These are phyloP conservation scores for Yamadazyma kanchanaburiensis DNA, from an alignment of 1,139 yeast species.

Conservation along the genomic window DNA sequence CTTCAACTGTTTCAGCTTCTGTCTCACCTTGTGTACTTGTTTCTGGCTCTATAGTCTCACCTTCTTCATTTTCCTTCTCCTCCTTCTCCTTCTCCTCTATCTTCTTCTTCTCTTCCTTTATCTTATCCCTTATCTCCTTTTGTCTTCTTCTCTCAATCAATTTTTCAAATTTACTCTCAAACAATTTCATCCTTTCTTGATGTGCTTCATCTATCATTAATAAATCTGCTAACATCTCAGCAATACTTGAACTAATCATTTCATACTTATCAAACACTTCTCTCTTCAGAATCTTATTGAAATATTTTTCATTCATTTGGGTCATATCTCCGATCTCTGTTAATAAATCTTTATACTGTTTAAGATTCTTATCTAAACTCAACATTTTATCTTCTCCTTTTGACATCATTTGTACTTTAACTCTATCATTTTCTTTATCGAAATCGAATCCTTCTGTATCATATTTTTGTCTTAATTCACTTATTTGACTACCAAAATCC, in stretches of 20 bases:
- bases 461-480: conserved; percentile 36
- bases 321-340: conserved; percentile 22
- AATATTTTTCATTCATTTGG: conserved; percentile 17
- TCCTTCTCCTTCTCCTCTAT: conserved; percentile 16
- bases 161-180: conserved; percentile 33
- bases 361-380: conserved; percentile 31
- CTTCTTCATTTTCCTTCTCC: conserved; percentile 7
- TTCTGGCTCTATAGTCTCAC: conserved; percentile 8
- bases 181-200: conserved; percentile 33
- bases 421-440: conserved; percentile 45
- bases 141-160: conserved; percentile 33
- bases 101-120: conserved; percentile 21
- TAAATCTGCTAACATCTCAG: conserved; percentile 31
- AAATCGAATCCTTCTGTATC: conserved; percentile 44
- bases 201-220: conserved; percentile 36
- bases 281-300: conserved; percentile 26
- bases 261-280: conserved; percentile 34
- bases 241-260: conserved; percentile 28
- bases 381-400: conserved; percentile 36
- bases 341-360: conserved; percentile 32
- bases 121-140: conserved; percentile 32
- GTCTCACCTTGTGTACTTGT: conserved; percentile 16
- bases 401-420: conserved; percentile 28
- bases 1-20: conserved; percentile 2
- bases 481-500: conserved; percentile 42